A percentile compares a stretch with the other conserved stretches of the same genome.
phyloP scores from a whole-genome alignment of 495 filamentous ascomycete species.

The Letharia lupina region DNA sequence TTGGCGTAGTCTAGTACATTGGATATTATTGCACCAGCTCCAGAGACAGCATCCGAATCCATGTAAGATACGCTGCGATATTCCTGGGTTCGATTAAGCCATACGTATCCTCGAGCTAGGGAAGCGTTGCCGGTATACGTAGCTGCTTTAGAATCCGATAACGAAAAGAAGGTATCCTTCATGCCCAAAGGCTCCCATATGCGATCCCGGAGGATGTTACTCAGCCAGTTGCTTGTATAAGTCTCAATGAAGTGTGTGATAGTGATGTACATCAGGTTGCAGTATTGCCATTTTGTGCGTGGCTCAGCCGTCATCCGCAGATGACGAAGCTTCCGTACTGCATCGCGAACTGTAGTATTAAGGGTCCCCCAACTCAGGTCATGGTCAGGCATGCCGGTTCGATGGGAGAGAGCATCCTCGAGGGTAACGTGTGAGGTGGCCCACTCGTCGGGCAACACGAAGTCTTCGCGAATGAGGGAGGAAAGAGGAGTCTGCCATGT shows the following conservation, averaged over 20 bases:
- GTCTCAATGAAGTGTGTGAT: conserved; percentile 38
- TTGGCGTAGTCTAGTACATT: conserved; percentile 45
- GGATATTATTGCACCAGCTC: conserved; percentile 43
- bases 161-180: conserved; percentile 40
- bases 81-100: conserved; percentile 17
- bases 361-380: conserved; percentile 28
- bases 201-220: conserved; percentile 32
- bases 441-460: conserved; percentile 40
- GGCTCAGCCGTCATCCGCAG: conserved; percentile 35
- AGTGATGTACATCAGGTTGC: conserved; percentile 45
- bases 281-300: conserved; percentile 41
- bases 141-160: conserved; percentile 30
- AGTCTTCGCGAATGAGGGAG: conserved; percentile 44
- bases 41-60: conserved; percentile 33
- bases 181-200: conserved; percentile 46
- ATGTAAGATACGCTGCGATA: conserved; percentile 23
- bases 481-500: conserved; percentile 43
- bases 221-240: conserved; percentile 36
- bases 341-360: conserved; percentile 25
- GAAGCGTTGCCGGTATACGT: conserved; percentile 18
- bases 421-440: conserved; percentile 41
- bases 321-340: conserved; percentile 37
- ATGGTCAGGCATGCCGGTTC: conserved; percentile 42
- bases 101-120: conserved; percentile 29
- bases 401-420: conserved; percentile 45